phyloP scores from a whole-genome alignment of 2,329 filamentous ascomycete genomes.

The Sporothrix pseudoabietina region DNA sequence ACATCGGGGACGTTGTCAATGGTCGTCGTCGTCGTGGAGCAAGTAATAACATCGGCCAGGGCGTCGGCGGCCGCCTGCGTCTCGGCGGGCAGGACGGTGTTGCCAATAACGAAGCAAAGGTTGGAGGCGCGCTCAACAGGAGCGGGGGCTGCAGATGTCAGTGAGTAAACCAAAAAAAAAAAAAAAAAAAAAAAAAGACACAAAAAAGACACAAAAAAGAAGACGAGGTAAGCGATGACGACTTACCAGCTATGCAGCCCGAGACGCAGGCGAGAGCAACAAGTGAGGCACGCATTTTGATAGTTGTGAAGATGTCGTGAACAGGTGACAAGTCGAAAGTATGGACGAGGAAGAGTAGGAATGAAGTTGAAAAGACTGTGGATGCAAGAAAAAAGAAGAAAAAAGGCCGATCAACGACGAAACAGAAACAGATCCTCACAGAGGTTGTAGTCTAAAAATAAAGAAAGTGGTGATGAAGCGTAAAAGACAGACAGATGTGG shows the following conservation, averaged over 20 bases:
- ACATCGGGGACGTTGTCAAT: conserved; percentile 60
- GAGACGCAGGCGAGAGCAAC: conserved; percentile 29
- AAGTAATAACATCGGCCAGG: conserved; percentile 53
- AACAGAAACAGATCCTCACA: conserved; percentile 24
- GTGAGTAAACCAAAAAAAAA: neutral
- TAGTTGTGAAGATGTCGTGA: neutral
- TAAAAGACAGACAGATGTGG: conserved; percentile 10
- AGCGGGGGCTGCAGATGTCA: neutral
- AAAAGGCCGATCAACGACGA: conserved; percentile 32
- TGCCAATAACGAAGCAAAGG: conserved; percentile 58
- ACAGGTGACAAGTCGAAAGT: neutral
- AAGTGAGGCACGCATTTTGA: conserved; percentile 33
- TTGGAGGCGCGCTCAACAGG: conserved; percentile 27
- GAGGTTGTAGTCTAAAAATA: conserved; percentile 17
- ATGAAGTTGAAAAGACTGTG: neutral
- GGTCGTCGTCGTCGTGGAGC: conserved; percentile 51
- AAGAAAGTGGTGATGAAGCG: neutral
- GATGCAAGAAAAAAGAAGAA: neutral
- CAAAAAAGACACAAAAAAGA: no score
- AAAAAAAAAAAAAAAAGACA: no score
- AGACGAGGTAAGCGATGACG: neutral
- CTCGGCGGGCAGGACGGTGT: conserved; percentile 53
- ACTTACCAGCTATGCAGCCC: conserved; percentile 32
- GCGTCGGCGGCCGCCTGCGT: conserved; percentile 47
- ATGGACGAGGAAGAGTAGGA: neutral